Evolutionary conservation across 75 land plant genomes (phyloP).

Genomic region (Larix kaempferi): DNA sequence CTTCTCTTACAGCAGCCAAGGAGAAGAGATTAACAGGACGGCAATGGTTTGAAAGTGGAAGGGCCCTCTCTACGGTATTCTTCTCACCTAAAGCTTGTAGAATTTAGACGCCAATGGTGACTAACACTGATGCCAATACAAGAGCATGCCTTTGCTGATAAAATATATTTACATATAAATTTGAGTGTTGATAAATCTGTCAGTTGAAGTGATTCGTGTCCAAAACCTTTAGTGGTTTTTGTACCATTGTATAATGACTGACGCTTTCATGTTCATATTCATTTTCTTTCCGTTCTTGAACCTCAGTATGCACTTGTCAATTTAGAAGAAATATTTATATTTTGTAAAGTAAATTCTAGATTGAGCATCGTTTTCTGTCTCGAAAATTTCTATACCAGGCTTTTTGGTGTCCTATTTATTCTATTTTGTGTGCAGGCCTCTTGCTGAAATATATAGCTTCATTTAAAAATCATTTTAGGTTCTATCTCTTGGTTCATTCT

Average conservation of each 20-base stretch:
- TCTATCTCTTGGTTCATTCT: too few relatives aligned
- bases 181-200: too few relatives aligned
- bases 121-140: too few relatives aligned
- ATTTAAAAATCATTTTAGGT: too few relatives aligned
- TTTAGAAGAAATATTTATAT: background rate
- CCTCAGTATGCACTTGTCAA: background rate
- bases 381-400: background rate
- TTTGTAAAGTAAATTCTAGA: background rate
- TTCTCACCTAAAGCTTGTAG: background rate
- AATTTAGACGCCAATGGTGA: background rate
- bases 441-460: background rate
- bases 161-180: too few relatives aligned
- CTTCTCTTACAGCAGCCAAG: conserved; percentile 77
- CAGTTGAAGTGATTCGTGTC: too few relatives aligned
- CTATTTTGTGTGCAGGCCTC: background rate
- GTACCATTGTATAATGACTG: too few relatives aligned
- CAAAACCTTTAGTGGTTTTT: too few relatives aligned
- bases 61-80: conserved; percentile 23
- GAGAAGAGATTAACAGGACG: conserved; percentile 88
- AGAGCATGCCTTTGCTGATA: too few relatives aligned
- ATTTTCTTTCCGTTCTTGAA: background rate
- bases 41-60: conserved; percentile 92
- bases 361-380: background rate
- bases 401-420: background rate
- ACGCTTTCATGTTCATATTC: too few relatives aligned